Evolutionary conservation across 352 stramenopile genomes (phyloP).

Genomic region (Phytophthora litchii): DNA sequence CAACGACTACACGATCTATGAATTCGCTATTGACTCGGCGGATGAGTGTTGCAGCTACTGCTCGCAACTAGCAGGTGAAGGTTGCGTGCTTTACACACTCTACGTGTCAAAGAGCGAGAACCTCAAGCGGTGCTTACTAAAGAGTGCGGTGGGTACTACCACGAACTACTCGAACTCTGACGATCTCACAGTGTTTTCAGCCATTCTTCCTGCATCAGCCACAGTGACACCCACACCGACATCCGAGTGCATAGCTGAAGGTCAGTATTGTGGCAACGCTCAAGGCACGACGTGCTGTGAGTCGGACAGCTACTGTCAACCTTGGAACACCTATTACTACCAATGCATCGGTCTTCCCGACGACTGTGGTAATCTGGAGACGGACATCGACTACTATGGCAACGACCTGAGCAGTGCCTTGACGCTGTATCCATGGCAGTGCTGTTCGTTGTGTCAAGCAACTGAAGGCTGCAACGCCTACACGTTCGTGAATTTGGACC

Average conservation of each 20-base stretch:
- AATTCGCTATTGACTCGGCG: conserved; percentile 28
- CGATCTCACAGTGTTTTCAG: conserved; percentile 29
- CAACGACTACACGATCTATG: conserved; percentile 31
- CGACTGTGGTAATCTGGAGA: conserved; percentile 45
- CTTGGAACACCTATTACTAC: conserved; percentile 59
- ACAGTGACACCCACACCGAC: conserved; percentile 20
- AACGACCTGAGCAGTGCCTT: conserved; percentile 43
- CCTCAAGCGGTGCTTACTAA: conserved; percentile 31
- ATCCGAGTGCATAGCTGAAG: conserved; percentile 29
- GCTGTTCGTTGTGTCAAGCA: conserved; percentile 40
- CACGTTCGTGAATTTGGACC: conserved; percentile 53
- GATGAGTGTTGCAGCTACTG: conserved; percentile 35
- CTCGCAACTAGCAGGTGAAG: conserved; percentile 18
- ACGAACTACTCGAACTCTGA: conserved; percentile 30
- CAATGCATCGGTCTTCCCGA: conserved; percentile 49
- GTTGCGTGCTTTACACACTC: conserved; percentile 33
- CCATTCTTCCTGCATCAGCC: conserved; percentile 19
- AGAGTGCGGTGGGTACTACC: conserved; percentile 22
- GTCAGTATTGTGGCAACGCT: conserved; percentile 50
- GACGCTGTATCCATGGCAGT: conserved; percentile 38
- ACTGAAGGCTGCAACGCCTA: conserved; percentile 45
- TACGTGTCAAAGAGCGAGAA: conserved; percentile 30
- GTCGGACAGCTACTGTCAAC: conserved; percentile 46
- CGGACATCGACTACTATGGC: conserved; percentile 56
- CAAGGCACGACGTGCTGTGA: conserved; percentile 45